Conservation (phyloP, 2,329 filamentous ascomycete genomes). For the Penicillium polonicum region DNA sequence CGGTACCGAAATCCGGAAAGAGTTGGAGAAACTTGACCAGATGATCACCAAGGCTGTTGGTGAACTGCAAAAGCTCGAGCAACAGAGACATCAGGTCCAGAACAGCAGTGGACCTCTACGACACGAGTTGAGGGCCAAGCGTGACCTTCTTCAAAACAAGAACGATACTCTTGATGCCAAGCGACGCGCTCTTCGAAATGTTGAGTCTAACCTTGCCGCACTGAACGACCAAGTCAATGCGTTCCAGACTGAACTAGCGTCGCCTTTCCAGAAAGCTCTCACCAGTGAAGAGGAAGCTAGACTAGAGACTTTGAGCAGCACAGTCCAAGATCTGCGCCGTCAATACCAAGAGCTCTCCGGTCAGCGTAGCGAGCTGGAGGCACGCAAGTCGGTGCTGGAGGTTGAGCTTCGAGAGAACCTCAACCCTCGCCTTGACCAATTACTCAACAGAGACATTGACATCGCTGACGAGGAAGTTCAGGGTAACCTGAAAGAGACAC, state of each 20-base stretch:
- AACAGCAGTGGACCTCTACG: conserved; percentile 77
- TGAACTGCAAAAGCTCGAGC: conserved; percentile 78
- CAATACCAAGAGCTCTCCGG: conserved; percentile 74
- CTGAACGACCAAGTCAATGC: conserved; percentile 72
- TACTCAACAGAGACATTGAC: conserved; percentile 74
- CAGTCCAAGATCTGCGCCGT: conserved; percentile 71
- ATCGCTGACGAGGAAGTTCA: conserved; percentile 56
- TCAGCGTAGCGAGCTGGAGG: conserved; percentile 73
- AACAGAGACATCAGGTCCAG: conserved; percentile 73
- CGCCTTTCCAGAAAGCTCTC: conserved; percentile 90
- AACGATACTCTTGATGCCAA: conserved; percentile 73
- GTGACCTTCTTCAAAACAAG: conserved; percentile 70
- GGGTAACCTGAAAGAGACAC: conserved; percentile 71
- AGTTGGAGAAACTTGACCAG: conserved; percentile 79
- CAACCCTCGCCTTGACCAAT: conserved; percentile 79
- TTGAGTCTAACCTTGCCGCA: conserved; percentile 72
- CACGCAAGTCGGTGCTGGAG: conserved; percentile 78
- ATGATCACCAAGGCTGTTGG: conserved; percentile 84
- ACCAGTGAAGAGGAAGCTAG: conserved; percentile 77
- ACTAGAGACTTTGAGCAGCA: conserved; percentile 67
- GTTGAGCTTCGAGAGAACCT: conserved; percentile 87
- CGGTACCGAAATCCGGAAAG: conserved; percentile 63
- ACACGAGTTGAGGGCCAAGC: conserved; percentile 72
- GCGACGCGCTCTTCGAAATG: conserved; percentile 61
- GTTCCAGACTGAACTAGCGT: conserved; percentile 75